These are phyloP conservation scores for Akanthomyces lecanii DNA, from an alignment of 2,329 filamentous ascomycete species.

Conservation along the genomic window DNA sequence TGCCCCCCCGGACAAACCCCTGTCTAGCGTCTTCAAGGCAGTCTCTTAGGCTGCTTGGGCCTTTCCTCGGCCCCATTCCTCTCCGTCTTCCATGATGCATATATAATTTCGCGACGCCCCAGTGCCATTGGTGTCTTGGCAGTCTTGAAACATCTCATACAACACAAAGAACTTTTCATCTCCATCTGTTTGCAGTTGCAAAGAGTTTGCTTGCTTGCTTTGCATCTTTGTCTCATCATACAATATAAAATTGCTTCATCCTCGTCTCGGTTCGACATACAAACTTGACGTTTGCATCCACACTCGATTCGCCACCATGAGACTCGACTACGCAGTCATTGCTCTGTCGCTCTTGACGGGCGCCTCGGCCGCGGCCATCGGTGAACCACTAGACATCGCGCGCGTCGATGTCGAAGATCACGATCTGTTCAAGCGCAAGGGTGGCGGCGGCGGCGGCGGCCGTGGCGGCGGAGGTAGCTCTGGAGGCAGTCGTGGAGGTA, in stretches of 20 bases:
- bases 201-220: background rate
- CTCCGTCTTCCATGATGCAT: background rate
- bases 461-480: slow-evolving; percentile 13
- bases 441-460: slow-evolving; percentile 53
- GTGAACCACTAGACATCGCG: slow-evolving; percentile 17
- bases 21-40: slow-evolving; percentile 5
- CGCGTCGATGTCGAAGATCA: slow-evolving; percentile 29
- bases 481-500: background rate
- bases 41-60: background rate
- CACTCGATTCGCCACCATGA: slow-evolving; percentile 26
- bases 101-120: slow-evolving; percentile 13
- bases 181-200: background rate
- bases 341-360: slow-evolving; percentile 26
- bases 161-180: background rate
- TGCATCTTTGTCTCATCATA: background rate
- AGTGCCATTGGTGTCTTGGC: background rate
- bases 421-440: slow-evolving; percentile 57
- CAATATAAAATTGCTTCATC: background rate
- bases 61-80: background rate
- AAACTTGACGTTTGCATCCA: background rate
- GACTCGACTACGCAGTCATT: slow-evolving; percentile 28
- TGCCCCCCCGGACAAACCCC: background rate
- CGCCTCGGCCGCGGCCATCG: slow-evolving; percentile 11
- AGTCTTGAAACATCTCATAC: background rate
- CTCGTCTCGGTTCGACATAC: background rate